Base-by-base conservation (phyloP, 2,329 filamentous ascomycete genomes). In the Pyrenochaeta sp. region DNA sequence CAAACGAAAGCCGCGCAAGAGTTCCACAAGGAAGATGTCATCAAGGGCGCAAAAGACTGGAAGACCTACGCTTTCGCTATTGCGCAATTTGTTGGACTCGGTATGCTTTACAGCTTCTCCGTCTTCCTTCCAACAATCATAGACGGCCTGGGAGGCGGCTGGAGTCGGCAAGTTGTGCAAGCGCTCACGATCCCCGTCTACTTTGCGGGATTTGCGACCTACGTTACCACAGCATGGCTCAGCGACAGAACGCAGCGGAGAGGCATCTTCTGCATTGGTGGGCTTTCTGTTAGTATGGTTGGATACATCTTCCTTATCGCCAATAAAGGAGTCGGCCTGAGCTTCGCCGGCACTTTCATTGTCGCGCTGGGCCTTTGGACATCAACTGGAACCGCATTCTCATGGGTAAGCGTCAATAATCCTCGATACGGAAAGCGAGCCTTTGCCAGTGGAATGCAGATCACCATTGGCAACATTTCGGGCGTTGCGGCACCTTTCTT, bases 291-390 rank as follows among this genome's bases (percentile, higher is more conserved):
- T 2, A 81, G 80, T 19, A 76, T 81, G 25, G 66, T 81, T 1
- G 84, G 84, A 0, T 86, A 85, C 64, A 78, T 80, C 15, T 78
- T 86, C 48, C 58, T 69, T 8, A 67, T 69, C 12, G 46, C 61
- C 9, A 64, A 68, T 22, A 52, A 59, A 50, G 64, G 64, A 1
- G 52, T 64, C 67, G 19, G 19, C 19, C 19, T 19, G 19, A 19
- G 19, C 19, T 19, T 19, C 19, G 19, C 19, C 2, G 71, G 72
- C 34, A 67, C 63, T 12, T 75, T 75, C 47, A 43, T 74, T 44
- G 67, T 74, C 43, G 72, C 69, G 1, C 64, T 68, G n/a, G 72
- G 72, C 0, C 58, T 72, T 1, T 74, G 65, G 58, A 65, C 63
- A 4, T 62, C 65, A 15, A 67, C 70, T 4, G 71, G 70, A 3